Percentiles rank a stretch among this genome's conserved stretches.
phyloP scores from a whole-genome alignment of 495 filamentous ascomycete genomes.

The Lindgomyces ingoldianus region DNA sequence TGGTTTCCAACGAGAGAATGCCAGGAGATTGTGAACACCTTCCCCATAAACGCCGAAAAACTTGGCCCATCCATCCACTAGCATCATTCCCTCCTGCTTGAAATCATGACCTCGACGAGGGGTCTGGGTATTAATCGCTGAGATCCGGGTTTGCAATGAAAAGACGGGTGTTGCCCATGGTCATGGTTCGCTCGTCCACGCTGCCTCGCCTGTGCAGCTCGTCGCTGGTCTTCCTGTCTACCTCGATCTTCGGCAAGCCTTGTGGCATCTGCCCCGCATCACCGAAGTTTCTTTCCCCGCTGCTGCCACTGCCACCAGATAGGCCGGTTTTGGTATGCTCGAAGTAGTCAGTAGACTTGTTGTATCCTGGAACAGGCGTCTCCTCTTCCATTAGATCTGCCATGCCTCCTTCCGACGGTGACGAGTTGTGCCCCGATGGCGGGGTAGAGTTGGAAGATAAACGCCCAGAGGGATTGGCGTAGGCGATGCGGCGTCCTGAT shows the following conservation, averaged over 20 bases:
- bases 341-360: conserved; percentile 48
- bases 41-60: neutral
- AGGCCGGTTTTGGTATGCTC: conserved; percentile 45
- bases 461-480: conserved; percentile 29
- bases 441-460: conserved; percentile 74
- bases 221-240: conserved; percentile 70
- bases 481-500: conserved; percentile 50
- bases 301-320: conserved; percentile 54
- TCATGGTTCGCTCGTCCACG: conserved; percentile 81
- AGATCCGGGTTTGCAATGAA: conserved; percentile 94
- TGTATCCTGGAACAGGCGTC: conserved; percentile 52
- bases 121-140: too few species aligned
- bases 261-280: conserved; percentile 54
- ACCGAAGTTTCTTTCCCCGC: conserved; percentile 56
- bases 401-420: conserved; percentile 49
- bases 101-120: too few species aligned
- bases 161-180: conserved; percentile 78
- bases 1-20: neutral
- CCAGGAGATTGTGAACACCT: neutral
- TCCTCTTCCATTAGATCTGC: conserved; percentile 55
- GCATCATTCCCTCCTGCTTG: neutral
- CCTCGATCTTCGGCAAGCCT: conserved; percentile 48
- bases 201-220: conserved; percentile 83
- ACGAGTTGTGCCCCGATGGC: conserved; percentile 41
- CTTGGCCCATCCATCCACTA: neutral